A percentile compares a stretch with the other conserved stretches of the same genome.
phyloP scores from a whole-genome alignment of 139 green algal species.

The Chlorella sp. region DNA sequence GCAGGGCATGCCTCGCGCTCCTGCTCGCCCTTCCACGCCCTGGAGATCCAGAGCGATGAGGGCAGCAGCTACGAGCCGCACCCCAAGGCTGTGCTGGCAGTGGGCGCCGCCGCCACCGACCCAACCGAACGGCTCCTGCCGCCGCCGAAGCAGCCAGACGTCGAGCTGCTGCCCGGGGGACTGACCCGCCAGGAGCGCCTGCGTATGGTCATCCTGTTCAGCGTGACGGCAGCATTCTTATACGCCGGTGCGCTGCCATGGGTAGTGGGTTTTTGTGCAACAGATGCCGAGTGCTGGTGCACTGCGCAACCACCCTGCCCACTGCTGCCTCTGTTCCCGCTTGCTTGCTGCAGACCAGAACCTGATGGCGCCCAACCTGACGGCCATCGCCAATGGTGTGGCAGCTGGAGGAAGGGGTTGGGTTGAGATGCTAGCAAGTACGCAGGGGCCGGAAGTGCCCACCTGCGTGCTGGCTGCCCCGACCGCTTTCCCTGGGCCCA shows the following conservation, averaged over 20 bases:
- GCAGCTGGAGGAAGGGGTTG: too few relatives aligned
- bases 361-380: slow-evolving; percentile 87
- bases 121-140: slow-evolving; percentile 16
- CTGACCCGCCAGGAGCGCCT: slow-evolving; percentile 11
- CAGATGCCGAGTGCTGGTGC: background rate
- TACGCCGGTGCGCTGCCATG: slow-evolving; percentile 53
- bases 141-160: background rate
- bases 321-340: background rate
- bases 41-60: slow-evolving; percentile 32
- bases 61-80: background rate
- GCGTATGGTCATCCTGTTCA: slow-evolving; percentile 80
- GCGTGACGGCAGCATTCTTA: slow-evolving; percentile 75
- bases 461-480: too few relatives aligned
- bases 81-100: background rate
- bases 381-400: slow-evolving; percentile 43
- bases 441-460: too few relatives aligned
- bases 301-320: background rate
- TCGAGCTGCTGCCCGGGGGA: slow-evolving; percentile 8
- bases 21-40: background rate
- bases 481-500: too few relatives aligned
- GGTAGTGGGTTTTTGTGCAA: background rate
- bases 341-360: slow-evolving; percentile 79
- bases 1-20: background rate
- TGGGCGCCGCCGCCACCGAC: background rate
- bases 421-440: too few relatives aligned